A percentile compares a stretch with the other conserved stretches of the same genome.
phyloP scores from a whole-genome alignment of 2,329 filamentous ascomycete genomes.

The Diaporthe sp. region DNA sequence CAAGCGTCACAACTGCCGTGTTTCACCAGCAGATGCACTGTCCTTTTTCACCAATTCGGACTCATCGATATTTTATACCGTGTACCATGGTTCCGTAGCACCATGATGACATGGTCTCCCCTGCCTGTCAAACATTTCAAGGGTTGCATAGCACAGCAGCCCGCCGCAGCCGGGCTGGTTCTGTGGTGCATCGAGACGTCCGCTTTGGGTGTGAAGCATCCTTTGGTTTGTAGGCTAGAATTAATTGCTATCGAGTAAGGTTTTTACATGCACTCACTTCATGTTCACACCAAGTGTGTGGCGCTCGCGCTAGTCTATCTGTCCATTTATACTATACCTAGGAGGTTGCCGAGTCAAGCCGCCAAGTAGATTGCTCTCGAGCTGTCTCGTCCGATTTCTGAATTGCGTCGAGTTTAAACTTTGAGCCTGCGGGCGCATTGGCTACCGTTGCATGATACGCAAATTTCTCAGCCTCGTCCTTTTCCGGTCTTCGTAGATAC shows the following conservation, averaged over 20 bases:
- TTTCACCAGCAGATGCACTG: background rate
- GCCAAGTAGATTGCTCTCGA: background rate
- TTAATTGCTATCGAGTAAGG: background rate
- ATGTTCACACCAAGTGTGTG: background rate
- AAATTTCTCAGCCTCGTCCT: background rate
- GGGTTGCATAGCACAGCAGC: background rate
- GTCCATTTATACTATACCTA: background rate
- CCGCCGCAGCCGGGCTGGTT: background rate
- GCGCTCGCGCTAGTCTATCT: background rate
- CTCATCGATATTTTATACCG: background rate
- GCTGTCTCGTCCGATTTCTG: background rate
- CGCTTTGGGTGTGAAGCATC: background rate
- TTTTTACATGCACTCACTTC: background rate
- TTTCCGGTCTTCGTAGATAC: background rate
- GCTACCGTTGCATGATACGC: background rate
- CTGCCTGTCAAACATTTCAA: constrained; percentile 3
- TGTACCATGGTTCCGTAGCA: background rate
- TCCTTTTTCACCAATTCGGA: background rate
- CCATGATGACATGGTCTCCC: background rate
- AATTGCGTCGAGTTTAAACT: background rate
- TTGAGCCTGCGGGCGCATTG: background rate
- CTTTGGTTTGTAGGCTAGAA: background rate
- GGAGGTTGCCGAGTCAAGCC: constrained; percentile 1
- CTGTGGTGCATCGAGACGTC: background rate
- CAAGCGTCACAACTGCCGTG: background rate